Evolutionary conservation across 2,329 filamentous ascomycete genomes (phyloP).

Genomic region (Tolypocladium album): DNA sequence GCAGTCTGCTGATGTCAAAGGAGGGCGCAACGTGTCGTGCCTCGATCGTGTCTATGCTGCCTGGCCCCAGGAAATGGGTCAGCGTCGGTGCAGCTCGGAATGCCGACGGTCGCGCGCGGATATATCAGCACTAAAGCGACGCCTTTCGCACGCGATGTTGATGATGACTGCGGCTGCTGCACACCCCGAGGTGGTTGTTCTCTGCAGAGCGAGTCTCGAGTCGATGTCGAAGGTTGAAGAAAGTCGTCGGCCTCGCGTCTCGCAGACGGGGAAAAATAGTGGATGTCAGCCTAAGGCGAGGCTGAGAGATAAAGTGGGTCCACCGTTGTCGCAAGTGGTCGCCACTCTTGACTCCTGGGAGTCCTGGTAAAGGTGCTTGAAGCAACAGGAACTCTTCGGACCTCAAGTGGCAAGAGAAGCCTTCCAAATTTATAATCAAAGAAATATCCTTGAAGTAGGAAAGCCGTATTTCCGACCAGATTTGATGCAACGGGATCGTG

Average conservation of each 20-base stretch:
- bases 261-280: background rate
- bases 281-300: background rate
- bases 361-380: no score
- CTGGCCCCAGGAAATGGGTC: background rate
- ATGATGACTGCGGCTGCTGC: background rate
- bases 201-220: background rate
- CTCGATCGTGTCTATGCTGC: background rate
- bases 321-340: background rate
- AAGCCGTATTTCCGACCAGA: no score
- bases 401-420: background rate
- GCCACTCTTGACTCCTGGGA: background rate
- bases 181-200: background rate
- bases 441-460: no score
- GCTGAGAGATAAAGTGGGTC: background rate
- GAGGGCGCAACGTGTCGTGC: background rate
- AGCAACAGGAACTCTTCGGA: background rate
- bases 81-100: background rate
- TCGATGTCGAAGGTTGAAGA: background rate
- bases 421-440: no score
- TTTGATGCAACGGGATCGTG: no score
- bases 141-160: background rate
- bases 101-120: background rate
- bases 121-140: background rate
- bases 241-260: background rate
- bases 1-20: background rate